Base-by-base conservation (phyloP, 2,329 filamentous ascomycete species). In the Neonectria neomacrospora region DNA sequence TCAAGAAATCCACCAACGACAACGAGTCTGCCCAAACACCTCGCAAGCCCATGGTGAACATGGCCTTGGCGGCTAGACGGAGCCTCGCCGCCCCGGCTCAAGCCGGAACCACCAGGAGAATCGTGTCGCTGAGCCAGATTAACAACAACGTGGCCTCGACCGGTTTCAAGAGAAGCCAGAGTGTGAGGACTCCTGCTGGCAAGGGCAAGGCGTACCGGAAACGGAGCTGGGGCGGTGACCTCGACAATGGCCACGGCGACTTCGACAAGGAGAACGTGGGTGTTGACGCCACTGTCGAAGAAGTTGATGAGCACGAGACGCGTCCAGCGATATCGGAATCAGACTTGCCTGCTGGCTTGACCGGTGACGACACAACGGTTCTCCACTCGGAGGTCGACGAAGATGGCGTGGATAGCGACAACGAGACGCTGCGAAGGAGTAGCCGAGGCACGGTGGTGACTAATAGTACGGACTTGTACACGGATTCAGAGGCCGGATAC, bases 111-210 rank as follows among this genome's bases (percentile, higher is more conserved):
- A 85, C 89, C 75, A 87, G 95, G 42, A 89, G 96, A 52, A 97
- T 98, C 73, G 86, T 96, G 63, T 97, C 93, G 54, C 87, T 98
- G 37, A 96, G 91, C 76, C 93, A 97, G 79, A 96, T 98, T 71
- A 92, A 88, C 57, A 90, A 90, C 75, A 95, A 96, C 73, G 83
- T 87, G 34, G 82, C 88, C 6, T 80, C 80, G 8, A 85, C 87
- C 20, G 88, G 87, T 50, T 83, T 97, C 68, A 91, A 90, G 80
- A 86, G 92, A 64, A 94, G 91, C 76, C 91, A 94, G 75, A 94
- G 91, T 61, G 91, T 93, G 68, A 90, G 91, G 71, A 88, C 87
- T 22, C 84, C 88, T 28, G 81, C 79, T 5, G 74, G 69, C 34
- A 63, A 69, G 22, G 69, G 66, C 39, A 82, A 83, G 26, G 80